Evolutionary conservation across 352 stramenopile genomes (phyloP), one percentile per base, ranked within the genome.

Genomic region (Pythium pyrilobum): DNA sequence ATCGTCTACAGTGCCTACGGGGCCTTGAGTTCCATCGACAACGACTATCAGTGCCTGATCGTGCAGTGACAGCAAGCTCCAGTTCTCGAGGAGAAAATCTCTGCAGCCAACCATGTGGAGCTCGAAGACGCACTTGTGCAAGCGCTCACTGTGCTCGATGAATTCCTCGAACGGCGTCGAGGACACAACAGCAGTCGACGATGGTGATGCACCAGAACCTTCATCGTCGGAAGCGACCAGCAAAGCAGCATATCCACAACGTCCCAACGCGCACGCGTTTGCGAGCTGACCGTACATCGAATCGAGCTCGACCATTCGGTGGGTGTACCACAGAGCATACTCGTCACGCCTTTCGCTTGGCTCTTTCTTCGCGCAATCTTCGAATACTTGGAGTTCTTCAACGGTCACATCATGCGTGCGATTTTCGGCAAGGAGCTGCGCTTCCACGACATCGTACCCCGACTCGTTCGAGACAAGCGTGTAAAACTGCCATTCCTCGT

Each of bases 41-140:
- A 66, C 71, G 25, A 69, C 60, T 21, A 63, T 66, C 34, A 73
- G 58, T 37, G 72, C 70, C 71, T 89, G 81, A 28, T 89, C 75
- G 29, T 81, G 64, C 15, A 84, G 53, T 5, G 74, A 80, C n/a
- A 87, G 43, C 8, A 64, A 37, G 12, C 57, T 64, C 81, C 81
- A 91, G n/a, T 87, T 71, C 27, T 61, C 52, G 12, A 90, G 61
- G 18, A 70, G 62, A 1, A 83, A 44, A 20, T 73, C 59, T 18
- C 43, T 64, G 25, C 75, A 86, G 5, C 49, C 45, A 1, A 73
- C 59, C 10, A 90, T 47, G 23, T 72, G 56, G 2, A 85, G 45
- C 16, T 44, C 27, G 44, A 89, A 77, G 4, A 82, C 69, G 28
- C 72, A 88, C 43, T 72, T 76, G 62, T 80, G 81, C 16, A 91